phyloP scores from a whole-genome alignment of 2,329 filamentous ascomycete genomes.

The Raffaelea deltoideospora region DNA sequence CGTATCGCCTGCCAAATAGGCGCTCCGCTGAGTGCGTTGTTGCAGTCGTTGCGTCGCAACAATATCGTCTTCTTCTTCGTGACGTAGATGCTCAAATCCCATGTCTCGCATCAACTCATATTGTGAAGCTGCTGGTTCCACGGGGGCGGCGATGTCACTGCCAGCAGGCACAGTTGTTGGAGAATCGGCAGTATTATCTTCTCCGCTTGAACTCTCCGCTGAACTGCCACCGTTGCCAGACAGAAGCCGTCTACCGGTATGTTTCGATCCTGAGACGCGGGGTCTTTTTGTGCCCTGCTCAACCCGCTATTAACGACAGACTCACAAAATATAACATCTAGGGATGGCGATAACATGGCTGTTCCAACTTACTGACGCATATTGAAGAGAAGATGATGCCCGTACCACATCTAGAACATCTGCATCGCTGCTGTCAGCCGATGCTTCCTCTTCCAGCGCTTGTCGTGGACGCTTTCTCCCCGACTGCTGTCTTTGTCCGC shows the following conservation, averaged over 20 bases:
- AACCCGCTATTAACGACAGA: too few species aligned
- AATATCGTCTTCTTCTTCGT: constrained; percentile 44
- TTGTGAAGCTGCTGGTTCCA: constrained; percentile 35
- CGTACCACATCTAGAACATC: constrained; percentile 20
- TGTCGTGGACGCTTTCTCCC: constrained; percentile 27
- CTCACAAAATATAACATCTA: too few species aligned
- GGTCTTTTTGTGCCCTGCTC: too few species aligned
- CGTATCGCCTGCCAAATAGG: constrained; percentile 7
- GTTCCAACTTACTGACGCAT: constrained; percentile 23
- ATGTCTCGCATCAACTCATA: constrained; percentile 47
- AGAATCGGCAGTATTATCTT: constrained; percentile 9
- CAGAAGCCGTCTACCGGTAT: not conserved
- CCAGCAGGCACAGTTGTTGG: not conserved
- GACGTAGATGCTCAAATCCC: constrained; percentile 39
- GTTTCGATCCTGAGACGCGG: not conserved
- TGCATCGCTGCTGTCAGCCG: constrained; percentile 14
- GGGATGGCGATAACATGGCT: too few species aligned
- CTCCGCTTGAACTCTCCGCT: constrained; percentile 4
- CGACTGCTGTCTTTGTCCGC: not conserved
- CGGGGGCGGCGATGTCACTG: not conserved
- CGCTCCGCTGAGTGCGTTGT: constrained; percentile 17
- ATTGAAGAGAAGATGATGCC: constrained; percentile 24
- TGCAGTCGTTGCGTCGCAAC: constrained; percentile 50
- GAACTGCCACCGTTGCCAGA: too few species aligned
- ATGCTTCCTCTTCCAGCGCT: constrained; percentile 15